phyloP scores from a whole-genome alignment of 768 basidiomycete species.

The Mycena vulgaris region DNA sequence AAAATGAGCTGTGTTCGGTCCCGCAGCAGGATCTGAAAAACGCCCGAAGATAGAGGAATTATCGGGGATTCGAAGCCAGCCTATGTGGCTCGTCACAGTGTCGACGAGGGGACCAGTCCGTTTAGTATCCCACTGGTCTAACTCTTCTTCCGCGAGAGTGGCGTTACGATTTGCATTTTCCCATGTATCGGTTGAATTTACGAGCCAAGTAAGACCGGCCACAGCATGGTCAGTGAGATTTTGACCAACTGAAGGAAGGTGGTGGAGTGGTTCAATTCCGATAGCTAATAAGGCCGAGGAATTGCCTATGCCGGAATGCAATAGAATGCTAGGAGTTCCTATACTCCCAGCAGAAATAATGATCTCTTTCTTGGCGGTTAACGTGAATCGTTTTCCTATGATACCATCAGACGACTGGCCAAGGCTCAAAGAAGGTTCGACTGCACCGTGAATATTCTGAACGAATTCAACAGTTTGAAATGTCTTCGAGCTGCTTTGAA shows the following conservation, averaged over 20 bases:
- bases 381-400: constrained; percentile 23
- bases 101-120: constrained; percentile 48
- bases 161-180: constrained; percentile 44
- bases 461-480: constrained; percentile 39
- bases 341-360: constrained; percentile 56
- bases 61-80: constrained; percentile 42
- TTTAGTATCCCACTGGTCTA: constrained; percentile 48
- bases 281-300: constrained; percentile 35
- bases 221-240: constrained; percentile 50
- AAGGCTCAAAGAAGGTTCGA: neutral
- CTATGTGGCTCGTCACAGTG: constrained; percentile 41
- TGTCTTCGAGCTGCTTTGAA: neutral
- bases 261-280: constrained; percentile 43
- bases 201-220: constrained; percentile 41
- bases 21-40: constrained; percentile 48
- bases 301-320: constrained; percentile 55
- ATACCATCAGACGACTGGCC: neutral
- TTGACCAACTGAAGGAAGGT: constrained; percentile 50
- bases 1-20: constrained; percentile 48
- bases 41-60: constrained; percentile 33
- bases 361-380: constrained; percentile 51
- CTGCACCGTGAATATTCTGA: neutral
- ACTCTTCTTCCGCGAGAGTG: constrained; percentile 39
- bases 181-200: constrained; percentile 46
- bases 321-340: constrained; percentile 52